Evolutionary conservation across 1,284 basidiomycete genomes (phyloP).

Genomic region (Ceratobasidium sp.): DNA sequence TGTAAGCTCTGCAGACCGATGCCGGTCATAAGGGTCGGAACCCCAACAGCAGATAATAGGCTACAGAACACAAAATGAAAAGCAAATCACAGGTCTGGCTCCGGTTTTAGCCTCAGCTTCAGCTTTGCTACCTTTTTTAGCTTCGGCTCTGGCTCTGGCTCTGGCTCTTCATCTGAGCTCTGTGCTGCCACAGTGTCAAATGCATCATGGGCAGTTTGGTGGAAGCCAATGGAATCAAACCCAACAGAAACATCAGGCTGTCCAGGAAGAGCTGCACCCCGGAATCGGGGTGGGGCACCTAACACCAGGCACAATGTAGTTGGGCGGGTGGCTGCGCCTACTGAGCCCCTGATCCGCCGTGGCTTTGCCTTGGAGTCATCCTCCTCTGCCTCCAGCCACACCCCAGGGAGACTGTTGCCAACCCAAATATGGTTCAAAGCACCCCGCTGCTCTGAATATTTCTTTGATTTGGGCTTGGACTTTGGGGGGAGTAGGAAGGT

Average conservation of each 20-base stretch:
- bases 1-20: slow-evolving; percentile 18
- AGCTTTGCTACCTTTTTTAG: too few species aligned
- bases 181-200: slow-evolving; percentile 19
- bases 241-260: slow-evolving; percentile 8
- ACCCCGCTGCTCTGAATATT: not conserved
- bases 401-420: not conserved
- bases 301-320: not conserved
- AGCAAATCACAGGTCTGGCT: not conserved
- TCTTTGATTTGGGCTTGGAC: not conserved
- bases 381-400: slow-evolving; percentile 5
- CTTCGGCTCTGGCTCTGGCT: not conserved
- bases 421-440: not conserved
- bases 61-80: not conserved
- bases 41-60: not conserved
- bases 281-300: not conserved
- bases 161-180: slow-evolving; percentile 16
- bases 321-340: not conserved
- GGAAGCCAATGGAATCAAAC: slow-evolving; percentile 21
- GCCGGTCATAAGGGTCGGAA: slow-evolving; percentile 10
- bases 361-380: not conserved
- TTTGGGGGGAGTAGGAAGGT: not conserved
- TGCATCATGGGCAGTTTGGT: not conserved
- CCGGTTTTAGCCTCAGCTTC: not conserved
- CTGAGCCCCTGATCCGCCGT: not conserved
- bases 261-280: not conserved